phyloP scores from a whole-genome alignment of 441 rosid genomes.

The Euphorbia corollata region DNA sequence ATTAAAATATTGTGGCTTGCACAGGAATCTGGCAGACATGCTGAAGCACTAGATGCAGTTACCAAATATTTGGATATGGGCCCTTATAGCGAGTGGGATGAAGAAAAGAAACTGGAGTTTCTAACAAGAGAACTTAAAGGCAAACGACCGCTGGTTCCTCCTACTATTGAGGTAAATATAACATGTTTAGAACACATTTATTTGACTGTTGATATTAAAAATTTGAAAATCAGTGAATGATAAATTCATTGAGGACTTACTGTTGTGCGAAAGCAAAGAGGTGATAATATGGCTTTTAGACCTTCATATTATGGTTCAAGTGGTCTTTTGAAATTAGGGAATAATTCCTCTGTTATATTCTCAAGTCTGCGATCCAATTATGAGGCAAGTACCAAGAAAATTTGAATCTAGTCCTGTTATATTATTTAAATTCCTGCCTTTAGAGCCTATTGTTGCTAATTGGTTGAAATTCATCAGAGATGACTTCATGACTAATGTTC shows the following conservation, averaged over 20 bases:
- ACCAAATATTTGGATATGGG: slow-evolving; percentile 90
- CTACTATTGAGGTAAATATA: slow-evolving; percentile 68
- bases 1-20: slow-evolving; percentile 18
- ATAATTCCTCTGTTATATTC: not conserved
- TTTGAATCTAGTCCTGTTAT: too few species aligned
- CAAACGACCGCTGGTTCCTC: slow-evolving; percentile 86
- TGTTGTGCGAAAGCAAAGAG: not conserved
- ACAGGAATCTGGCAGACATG: slow-evolving; percentile 89
- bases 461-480: too few species aligned
- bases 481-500: too few species aligned
- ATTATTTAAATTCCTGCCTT: too few species aligned
- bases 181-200: slow-evolving; percentile 16
- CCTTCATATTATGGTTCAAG: not conserved
- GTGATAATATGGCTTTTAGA: not conserved
- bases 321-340: not conserved
- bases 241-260: not conserved
- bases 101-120: slow-evolving; percentile 81
- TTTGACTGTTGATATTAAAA: not conserved
- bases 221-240: not conserved
- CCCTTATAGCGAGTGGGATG: slow-evolving; percentile 88
- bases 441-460: too few species aligned
- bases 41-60: slow-evolving; percentile 82
- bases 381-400: too few species aligned
- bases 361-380: too few species aligned
- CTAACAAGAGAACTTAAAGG: slow-evolving; percentile 76